phyloP scores from a whole-genome alignment of 192 early-diverging fungal species.

The Linnemannia hyalina region DNA sequence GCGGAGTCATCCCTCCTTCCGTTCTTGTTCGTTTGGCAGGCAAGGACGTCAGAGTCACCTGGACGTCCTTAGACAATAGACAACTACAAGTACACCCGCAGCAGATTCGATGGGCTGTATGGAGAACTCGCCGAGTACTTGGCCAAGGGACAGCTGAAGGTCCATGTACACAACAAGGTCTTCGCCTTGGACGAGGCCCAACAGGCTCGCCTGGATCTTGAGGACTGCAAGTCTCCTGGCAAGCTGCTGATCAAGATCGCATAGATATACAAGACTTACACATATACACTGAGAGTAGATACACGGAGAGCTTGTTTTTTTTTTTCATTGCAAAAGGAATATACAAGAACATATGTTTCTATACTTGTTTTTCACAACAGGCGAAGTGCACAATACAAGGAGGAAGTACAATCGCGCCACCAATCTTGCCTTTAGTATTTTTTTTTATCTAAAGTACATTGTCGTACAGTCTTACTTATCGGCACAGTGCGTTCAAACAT shows the following conservation, averaged over 20 bases:
- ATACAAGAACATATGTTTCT: no score
- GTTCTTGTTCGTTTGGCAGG: slow-evolving; percentile 63
- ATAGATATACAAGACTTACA: not conserved
- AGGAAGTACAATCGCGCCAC: no score
- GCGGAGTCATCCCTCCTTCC: slow-evolving; percentile 80
- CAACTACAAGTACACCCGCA: slow-evolving; percentile 71
- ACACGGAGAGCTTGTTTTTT: no score
- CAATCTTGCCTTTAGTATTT: no score
- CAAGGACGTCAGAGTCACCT: slow-evolving; percentile 77
- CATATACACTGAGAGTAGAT: no score
- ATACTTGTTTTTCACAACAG: no score
- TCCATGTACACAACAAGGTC: slow-evolving; percentile 77
- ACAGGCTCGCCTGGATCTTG: slow-evolving; percentile 82
- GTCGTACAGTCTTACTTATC: no score
- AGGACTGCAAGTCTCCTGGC: slow-evolving; percentile 75
- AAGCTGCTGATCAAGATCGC: slow-evolving; percentile 73
- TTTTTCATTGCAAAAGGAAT: no score
- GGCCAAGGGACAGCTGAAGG: slow-evolving; percentile 64
- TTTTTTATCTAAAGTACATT: no score
- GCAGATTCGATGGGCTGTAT: slow-evolving; percentile 74
- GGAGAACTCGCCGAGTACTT: slow-evolving; percentile 73
- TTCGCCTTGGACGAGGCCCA: slow-evolving; percentile 80
- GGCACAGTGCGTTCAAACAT: no score
- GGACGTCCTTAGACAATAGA: slow-evolving; percentile 70
- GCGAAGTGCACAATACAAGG: no score